Conservation (phyloP, 2,329 filamentous ascomycete species). For the Amesomyces nigricolor region DNA sequence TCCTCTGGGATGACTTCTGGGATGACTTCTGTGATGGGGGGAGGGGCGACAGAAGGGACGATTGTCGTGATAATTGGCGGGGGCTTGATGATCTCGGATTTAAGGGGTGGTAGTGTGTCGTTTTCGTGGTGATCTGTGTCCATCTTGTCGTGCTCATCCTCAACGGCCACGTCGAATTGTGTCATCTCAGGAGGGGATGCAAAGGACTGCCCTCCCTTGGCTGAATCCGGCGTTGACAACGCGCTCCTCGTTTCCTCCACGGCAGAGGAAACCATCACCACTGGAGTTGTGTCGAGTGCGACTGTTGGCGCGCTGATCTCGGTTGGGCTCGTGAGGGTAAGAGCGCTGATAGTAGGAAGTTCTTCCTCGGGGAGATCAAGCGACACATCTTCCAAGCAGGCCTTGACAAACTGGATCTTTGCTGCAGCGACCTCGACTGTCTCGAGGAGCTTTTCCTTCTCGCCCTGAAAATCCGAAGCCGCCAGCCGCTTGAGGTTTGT, state of each 20-base stretch:
- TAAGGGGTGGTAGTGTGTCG: constrained; percentile 2
- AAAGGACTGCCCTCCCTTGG: constrained; percentile 2
- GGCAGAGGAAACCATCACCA: constrained; percentile 26
- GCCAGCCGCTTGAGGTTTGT: constrained; percentile 57
- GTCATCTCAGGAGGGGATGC: constrained; percentile 21
- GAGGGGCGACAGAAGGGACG: not conserved
- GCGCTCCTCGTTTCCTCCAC: constrained; percentile 24
- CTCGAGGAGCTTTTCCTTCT: constrained; percentile 46
- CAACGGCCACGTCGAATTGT: constrained; percentile 4
- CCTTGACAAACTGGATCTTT: constrained; percentile 60
- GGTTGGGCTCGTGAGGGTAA: constrained; percentile 21
- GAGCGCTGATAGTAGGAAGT: constrained; percentile 17
- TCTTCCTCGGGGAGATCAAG: constrained; percentile 32
- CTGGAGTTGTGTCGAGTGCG: constrained; percentile 28
- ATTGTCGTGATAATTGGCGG: constrained; percentile 3
- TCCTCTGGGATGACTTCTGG: not conserved
- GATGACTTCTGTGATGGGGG: not conserved
- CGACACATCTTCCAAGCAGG: constrained; percentile 51
- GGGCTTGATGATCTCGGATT: constrained; percentile 11
- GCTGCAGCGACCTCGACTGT: constrained; percentile 54
- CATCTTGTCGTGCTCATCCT: constrained; percentile 25
- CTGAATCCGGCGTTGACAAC: constrained; percentile 21
- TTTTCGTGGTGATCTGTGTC: constrained; percentile 25
- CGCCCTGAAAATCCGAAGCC: constrained; percentile 40
- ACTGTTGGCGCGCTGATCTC: constrained; percentile 25